phyloP scores from a whole-genome alignment of 805 yeast genomes.

The Metschnikowia kofuensis region DNA sequence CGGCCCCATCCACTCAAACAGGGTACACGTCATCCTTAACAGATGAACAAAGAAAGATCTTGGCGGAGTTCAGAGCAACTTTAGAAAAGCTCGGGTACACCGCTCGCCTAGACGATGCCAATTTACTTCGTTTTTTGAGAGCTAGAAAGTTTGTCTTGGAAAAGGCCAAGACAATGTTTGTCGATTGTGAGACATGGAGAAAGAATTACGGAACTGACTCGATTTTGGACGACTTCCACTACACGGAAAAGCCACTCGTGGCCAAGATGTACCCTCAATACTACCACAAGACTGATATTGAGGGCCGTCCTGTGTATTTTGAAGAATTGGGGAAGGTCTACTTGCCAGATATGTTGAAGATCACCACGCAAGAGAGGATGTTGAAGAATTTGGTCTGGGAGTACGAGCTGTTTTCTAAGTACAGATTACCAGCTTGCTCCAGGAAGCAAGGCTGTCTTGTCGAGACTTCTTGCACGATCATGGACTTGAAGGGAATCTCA shows the following conservation, averaged over 20 bases:
- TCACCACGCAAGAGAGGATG: conserved; percentile 96
- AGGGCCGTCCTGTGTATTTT: conserved; percentile 93
- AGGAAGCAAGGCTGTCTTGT: conserved; percentile 73
- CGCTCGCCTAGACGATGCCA: conserved; percentile 84
- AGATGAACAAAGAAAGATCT: conserved; percentile 58
- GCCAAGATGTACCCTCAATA: conserved; percentile 93
- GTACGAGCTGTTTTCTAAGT: conserved; percentile 82
- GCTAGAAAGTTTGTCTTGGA: conserved; percentile 91
- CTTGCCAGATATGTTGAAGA: conserved; percentile 84
- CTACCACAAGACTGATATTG: conserved; percentile 94
- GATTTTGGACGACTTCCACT: conserved; percentile 81
- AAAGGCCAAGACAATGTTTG: conserved; percentile 79
- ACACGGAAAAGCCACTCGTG: conserved; percentile 88
- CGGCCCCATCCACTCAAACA: conserved; percentile 57
- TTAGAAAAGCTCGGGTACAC: conserved; percentile 64
- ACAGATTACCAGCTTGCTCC: conserved; percentile 92
- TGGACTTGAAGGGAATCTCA: conserved; percentile 94
- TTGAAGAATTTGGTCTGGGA: conserved; percentile 95
- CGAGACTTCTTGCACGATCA: conserved; percentile 94
- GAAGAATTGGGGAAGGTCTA: conserved; percentile 94
- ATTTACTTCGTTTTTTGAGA: conserved; percentile 79
- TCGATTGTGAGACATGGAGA: conserved; percentile 90
- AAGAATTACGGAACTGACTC: conserved; percentile 81
- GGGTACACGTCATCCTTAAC: conserved; percentile 85
- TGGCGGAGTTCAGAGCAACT: conserved; percentile 56